These are phyloP conservation scores for Tardiomyces blankii DNA, from an alignment of 1,139 yeast species.

Conservation along the genomic window DNA sequence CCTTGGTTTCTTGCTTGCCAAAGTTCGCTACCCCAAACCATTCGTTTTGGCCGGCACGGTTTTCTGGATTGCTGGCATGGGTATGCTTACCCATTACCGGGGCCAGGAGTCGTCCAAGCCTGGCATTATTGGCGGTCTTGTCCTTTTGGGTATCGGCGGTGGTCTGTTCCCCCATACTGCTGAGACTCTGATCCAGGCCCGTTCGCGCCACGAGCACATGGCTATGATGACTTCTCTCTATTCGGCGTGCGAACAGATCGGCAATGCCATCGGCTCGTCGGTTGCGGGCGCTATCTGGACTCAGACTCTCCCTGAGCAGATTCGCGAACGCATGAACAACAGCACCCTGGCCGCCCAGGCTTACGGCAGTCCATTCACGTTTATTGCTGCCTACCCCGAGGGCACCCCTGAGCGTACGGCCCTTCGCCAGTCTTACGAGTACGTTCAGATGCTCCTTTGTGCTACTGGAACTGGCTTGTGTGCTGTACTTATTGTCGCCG, in stretches of 20 bases:
- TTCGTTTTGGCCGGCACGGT: slow-evolving; percentile 49
- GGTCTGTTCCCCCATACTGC: slow-evolving; percentile 61
- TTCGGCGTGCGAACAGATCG: slow-evolving; percentile 33
- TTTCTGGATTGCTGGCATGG: slow-evolving; percentile 47
- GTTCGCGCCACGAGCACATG: slow-evolving; percentile 42
- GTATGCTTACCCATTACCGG: slow-evolving; percentile 46
- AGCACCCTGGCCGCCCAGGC: slow-evolving; percentile 34
- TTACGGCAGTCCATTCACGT: slow-evolving; percentile 42
- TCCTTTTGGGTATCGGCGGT: slow-evolving; percentile 62
- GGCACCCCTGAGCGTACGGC: slow-evolving; percentile 49
- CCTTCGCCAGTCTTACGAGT: slow-evolving; percentile 45
- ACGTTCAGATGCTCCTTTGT: slow-evolving; percentile 33
- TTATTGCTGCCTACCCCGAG: slow-evolving; percentile 40
- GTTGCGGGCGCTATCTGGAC: slow-evolving; percentile 42
- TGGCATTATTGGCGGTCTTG: slow-evolving; percentile 58
- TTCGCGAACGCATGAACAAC: slow-evolving; percentile 16
- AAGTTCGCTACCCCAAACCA: slow-evolving; percentile 42
- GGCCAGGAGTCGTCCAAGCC: slow-evolving; percentile 31
- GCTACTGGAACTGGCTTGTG: background rate
- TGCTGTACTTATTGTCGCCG: background rate
- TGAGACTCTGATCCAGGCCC: slow-evolving; percentile 53
- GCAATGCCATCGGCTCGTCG: slow-evolving; percentile 35
- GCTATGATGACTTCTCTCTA: slow-evolving; percentile 35
- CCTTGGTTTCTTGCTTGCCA: slow-evolving; percentile 43
- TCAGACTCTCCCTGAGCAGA: slow-evolving; percentile 27